These are phyloP conservation scores for Leptodontidium sp. DNA, from an alignment of 2,329 filamentous ascomycete species.

Conservation along the genomic window DNA sequence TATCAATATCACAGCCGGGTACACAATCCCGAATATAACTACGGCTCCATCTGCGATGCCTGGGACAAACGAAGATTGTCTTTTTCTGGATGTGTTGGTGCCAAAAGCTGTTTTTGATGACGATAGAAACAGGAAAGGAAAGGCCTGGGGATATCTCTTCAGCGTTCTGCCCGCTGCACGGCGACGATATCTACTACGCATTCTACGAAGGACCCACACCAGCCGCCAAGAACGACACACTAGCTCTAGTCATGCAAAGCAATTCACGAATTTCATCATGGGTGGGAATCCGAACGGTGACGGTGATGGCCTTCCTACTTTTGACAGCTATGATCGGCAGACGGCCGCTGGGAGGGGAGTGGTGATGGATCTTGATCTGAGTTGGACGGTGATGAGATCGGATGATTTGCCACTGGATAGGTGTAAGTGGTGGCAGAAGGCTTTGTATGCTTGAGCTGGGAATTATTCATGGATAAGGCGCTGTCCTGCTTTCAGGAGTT, in stretches of 20 bases:
- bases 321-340: conserved; percentile 11
- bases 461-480: neutral
- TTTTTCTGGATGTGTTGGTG: conserved; percentile 57
- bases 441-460: conserved; percentile 25
- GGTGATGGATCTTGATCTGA: conserved; percentile 23
- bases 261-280: conserved; percentile 48
- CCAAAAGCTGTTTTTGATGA: conserved; percentile 50
- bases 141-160: conserved; percentile 61
- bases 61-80: conserved; percentile 52
- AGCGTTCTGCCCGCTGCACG: conserved; percentile 61
- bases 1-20: conserved; percentile 18
- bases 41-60: neutral
- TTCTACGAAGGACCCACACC: conserved; percentile 54
- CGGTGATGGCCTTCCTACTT: conserved; percentile 15
- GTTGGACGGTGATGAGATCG: conserved; percentile 16
- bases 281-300: conserved; percentile 45
- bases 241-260: conserved; percentile 48
- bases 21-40: conserved; percentile 28
- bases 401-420: conserved; percentile 42
- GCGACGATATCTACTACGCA: conserved; percentile 58
- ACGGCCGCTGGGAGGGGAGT: conserved; percentile 5
- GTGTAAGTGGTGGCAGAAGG: conserved; percentile 49
- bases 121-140: conserved; percentile 45
- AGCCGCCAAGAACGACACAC: conserved; percentile 31
- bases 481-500: neutral